Percentiles rank a stretch among this genome's conserved stretches.
Conservation (phyloP, 83 land plant genomes). For the Diphasiastrum complanatum region DNA sequence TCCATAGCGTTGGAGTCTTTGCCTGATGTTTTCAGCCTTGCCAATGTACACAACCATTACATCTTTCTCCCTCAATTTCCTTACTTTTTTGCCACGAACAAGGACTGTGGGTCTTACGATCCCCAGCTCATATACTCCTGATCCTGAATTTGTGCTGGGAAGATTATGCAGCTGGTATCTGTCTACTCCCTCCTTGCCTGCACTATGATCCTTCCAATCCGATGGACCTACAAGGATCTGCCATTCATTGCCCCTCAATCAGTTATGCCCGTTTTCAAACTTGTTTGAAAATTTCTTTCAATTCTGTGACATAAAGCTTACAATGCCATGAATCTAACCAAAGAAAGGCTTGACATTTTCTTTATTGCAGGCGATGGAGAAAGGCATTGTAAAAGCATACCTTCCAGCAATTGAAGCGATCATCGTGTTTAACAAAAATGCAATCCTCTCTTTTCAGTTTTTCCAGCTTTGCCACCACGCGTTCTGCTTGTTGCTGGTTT, state of each 20-base stretch:
- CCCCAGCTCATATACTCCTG: constrained; percentile 30
- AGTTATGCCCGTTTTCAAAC: neutral
- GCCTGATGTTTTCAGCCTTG: constrained; percentile 27
- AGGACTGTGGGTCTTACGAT: constrained; percentile 9
- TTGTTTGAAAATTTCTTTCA: neutral
- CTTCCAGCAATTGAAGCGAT: constrained; percentile 26
- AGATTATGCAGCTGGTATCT: constrained; percentile 33
- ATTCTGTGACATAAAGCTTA: neutral
- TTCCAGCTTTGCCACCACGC: too few species aligned
- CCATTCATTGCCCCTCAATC: neutral
- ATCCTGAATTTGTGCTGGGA: constrained; percentile 15
- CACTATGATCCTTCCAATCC: constrained; percentile 21
- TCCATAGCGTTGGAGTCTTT: constrained; percentile 23
- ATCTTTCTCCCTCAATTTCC: constrained; percentile 13
- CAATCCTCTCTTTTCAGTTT: constrained; percentile 22
- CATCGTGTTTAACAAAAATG: constrained; percentile 21
- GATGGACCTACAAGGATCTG: constrained; percentile 27
- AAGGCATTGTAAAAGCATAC: neutral
- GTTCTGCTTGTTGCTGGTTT: too few species aligned
- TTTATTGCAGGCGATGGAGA: neutral
- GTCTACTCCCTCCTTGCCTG: constrained; percentile 14
- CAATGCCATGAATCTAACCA: neutral
- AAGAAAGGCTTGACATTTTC: neutral
- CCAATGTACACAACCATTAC: constrained; percentile 25
- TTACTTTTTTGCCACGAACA: neutral